Evolutionary conservation across 768 basidiomycete species (phyloP).

Genomic region (Sporobolomyces roseus): DNA sequence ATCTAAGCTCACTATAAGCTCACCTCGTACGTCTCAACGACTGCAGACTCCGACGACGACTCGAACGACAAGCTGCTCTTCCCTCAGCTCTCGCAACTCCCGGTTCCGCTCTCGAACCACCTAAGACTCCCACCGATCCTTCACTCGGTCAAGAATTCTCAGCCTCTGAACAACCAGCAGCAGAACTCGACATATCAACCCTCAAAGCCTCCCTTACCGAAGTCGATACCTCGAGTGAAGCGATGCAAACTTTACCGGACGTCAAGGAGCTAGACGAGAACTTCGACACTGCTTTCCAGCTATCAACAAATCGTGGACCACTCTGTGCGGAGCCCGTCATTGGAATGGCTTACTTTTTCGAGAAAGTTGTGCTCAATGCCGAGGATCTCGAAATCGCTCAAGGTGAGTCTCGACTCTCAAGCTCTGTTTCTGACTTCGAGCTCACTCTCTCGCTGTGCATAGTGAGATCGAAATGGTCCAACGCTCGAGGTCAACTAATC

Average conservation of each 20-base stretch:
- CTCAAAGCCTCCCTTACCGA: conserved; percentile 20
- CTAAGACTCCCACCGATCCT: conserved; percentile 10
- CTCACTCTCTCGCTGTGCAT: background rate
- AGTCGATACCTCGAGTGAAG: conserved; percentile 6
- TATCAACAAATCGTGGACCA: conserved; percentile 90
- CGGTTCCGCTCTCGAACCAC: conserved; percentile 20
- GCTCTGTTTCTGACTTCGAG: no score
- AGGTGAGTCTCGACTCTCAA: conserved; percentile 6
- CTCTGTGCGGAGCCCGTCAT: conserved; percentile 92
- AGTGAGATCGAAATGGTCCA: conserved; percentile 77
- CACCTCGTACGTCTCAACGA: background rate
- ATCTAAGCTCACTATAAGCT: background rate
- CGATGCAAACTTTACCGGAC: conserved; percentile 24
- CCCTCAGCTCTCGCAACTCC: conserved; percentile 35
- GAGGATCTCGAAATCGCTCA: conserved; percentile 24
- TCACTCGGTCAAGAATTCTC: conserved; percentile 14
- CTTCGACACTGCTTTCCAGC: conserved; percentile 89
- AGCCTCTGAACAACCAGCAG: conserved; percentile 18
- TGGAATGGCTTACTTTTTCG: conserved; percentile 86
- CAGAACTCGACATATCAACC: conserved; percentile 27
- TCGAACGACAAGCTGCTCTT: conserved; percentile 33
- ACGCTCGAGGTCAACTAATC: conserved; percentile 84
- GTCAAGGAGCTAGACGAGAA: conserved; percentile 68
- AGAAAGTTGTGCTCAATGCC: conserved; percentile 63
- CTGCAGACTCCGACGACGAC: conserved; percentile 40